These are phyloP conservation scores for Mucor plumbeus DNA, from an alignment of 371 early-diverging fungal species.

Conservation along the genomic window DNA sequence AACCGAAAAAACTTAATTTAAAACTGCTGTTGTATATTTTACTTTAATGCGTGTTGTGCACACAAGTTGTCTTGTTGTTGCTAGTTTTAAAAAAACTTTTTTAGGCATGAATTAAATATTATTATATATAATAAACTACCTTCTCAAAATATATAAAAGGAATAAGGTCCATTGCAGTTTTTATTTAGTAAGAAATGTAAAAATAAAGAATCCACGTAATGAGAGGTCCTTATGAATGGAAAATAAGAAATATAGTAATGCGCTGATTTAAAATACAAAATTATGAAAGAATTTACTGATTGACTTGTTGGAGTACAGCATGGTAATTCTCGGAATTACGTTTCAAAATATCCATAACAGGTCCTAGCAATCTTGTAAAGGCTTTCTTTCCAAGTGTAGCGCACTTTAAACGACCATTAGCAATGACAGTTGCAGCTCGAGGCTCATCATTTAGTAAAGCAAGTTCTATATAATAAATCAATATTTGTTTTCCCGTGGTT, in stretches of 20 bases:
- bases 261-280: slow-evolving; percentile 14
- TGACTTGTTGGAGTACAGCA: slow-evolving; percentile 47
- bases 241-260: slow-evolving; percentile 3
- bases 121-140: slow-evolving; percentile 26
- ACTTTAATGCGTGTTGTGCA: slow-evolving; percentile 78
- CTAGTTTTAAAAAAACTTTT: neutral
- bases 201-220: neutral
- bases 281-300: neutral
- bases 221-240: neutral
- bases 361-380: slow-evolving; percentile 88
- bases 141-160: slow-evolving; percentile 68
- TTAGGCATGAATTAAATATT: neutral
- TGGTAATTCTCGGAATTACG: slow-evolving; percentile 79
- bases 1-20: neutral
- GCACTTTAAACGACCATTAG: slow-evolving; percentile 84
- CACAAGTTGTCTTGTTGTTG: slow-evolving; percentile 80
- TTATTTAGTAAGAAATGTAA: neutral
- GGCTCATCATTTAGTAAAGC: slow-evolving; percentile 89
- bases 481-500: neutral
- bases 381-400: slow-evolving; percentile 86
- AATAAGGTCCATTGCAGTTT: slow-evolving; percentile 57
- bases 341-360: slow-evolving; percentile 77
- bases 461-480: slow-evolving; percentile 58
- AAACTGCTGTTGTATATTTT: slow-evolving; percentile 4
- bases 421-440: slow-evolving; percentile 83